Evolutionary conservation across 805 yeast genomes (phyloP), one percentile per base, ranked within the genome.

Genomic region (Candida alai): DNA sequence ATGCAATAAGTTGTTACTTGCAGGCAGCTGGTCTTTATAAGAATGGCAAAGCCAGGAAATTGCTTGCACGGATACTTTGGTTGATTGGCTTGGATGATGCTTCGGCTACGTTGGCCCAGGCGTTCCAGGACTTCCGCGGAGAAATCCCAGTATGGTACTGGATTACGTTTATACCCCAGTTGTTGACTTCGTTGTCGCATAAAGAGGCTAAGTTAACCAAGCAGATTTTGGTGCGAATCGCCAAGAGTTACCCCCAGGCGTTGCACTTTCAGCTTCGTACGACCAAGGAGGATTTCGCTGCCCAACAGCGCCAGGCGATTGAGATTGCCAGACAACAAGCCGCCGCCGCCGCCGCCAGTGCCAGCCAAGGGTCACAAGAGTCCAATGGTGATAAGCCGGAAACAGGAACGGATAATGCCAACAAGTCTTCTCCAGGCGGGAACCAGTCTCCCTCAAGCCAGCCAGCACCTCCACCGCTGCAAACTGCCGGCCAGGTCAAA

Each of bases 91-190:
- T 90, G 60, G 97, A 93, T 58, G 96, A 93, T 56, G 68, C 82
- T 1, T 68, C 77, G 4, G 95, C 94, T 1, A 74, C 88, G 0
- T 68, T 93, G 30, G 77, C 94, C 0, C 79, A 79, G 41, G 95
- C 97, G 0, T 90, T 90, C 58, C 96, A 88, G 36, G 79, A 84
- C 32, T 93, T 86, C 56, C 76, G 89, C 42, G 97, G 97, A 14
- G 99, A 94, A 44, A 87, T 87, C 26, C 98, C 99, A 4, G 96
- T 90, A 2, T 93, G 99, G 99, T 90, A 90, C 58, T 93, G 97
- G 97, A 87, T 93, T 28, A 87, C 97, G 0, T 93, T 84, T 51
- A 88, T 93, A 45, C 98, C 98, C 2, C 98, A 94, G 59, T 68
- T 93, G 40, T 67, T 93, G 46, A 82, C 96, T 0, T 81, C 96